These are phyloP conservation scores for Backusella luteola DNA, from an alignment of 192 early-diverging fungal species.

Conservation along the genomic window DNA sequence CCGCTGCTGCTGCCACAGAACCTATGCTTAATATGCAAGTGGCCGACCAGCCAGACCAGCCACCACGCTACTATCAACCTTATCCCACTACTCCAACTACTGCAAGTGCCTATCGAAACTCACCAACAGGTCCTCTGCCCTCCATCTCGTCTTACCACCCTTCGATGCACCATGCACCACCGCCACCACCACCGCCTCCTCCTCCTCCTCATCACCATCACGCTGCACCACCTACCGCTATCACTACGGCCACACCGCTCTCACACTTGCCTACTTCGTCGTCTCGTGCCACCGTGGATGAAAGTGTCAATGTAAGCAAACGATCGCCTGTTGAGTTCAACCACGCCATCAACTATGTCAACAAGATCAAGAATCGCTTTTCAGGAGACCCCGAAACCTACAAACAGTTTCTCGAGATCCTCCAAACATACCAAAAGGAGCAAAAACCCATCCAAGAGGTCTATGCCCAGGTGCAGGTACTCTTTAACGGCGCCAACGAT, in stretches of 20 bases:
- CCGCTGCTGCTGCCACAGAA: background rate
- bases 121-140: background rate
- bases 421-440: constrained; percentile 97
- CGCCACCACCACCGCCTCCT: background rate
- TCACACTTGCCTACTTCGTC: background rate
- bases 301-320: constrained; percentile 18
- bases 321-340: constrained; percentile 91
- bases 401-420: constrained; percentile 94
- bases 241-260: background rate
- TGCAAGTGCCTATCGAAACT: background rate
- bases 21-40: background rate
- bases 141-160: constrained; percentile 1
- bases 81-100: background rate
- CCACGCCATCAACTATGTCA: constrained; percentile 99
- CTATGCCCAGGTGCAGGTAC: constrained; percentile 86
- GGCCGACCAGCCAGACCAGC: background rate
- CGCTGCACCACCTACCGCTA: background rate
- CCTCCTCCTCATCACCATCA: background rate
- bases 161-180: background rate
- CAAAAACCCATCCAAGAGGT: constrained; percentile 96
- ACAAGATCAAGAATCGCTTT: constrained; percentile 99
- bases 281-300: background rate
- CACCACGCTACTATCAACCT: background rate
- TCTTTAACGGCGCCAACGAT: constrained; percentile 88
- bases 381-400: constrained; percentile 90